A percentile compares a stretch with the other conserved stretches of the same genome.
phyloP scores from a whole-genome alignment of 371 early-diverging fungal species.

The Nematocida sp. region DNA sequence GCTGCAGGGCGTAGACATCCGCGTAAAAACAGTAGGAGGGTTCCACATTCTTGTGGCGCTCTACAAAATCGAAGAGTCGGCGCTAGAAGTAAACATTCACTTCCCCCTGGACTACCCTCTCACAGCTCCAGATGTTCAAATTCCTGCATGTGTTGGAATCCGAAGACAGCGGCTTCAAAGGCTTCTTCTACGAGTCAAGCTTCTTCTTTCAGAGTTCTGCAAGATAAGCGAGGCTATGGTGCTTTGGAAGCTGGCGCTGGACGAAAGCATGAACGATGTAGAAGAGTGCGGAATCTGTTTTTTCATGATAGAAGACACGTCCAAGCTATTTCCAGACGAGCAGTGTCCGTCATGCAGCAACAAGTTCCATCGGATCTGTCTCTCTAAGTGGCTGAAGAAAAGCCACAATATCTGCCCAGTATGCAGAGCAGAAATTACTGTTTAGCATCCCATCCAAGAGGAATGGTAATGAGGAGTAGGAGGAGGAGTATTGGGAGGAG shows the following conservation, averaged over 20 bases:
- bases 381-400: constrained; percentile 54
- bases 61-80: constrained; percentile 47
- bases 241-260: constrained; percentile 58
- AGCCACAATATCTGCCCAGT: constrained; percentile 57
- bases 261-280: constrained; percentile 49
- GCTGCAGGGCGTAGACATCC: constrained; percentile 24
- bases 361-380: constrained; percentile 59
- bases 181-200: constrained; percentile 48
- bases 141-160: constrained; percentile 26
- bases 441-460: too few species aligned
- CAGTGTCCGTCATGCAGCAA: constrained; percentile 57
- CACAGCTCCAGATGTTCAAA: constrained; percentile 6
- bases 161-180: constrained; percentile 38
- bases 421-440: constrained; percentile 56
- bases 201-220: constrained; percentile 51
- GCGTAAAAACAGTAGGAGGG: constrained; percentile 31
- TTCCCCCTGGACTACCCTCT: constrained; percentile 51
- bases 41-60: constrained; percentile 27
- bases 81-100: constrained; percentile 43
- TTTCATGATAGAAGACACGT: constrained; percentile 56
- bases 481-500: too few species aligned
- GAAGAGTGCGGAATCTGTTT: constrained; percentile 63
- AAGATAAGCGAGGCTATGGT: constrained; percentile 58
- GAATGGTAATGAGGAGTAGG: too few species aligned
- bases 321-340: constrained; percentile 52